Conservation (phyloP, 805 yeast species). For the Candida boidinii region DNA sequence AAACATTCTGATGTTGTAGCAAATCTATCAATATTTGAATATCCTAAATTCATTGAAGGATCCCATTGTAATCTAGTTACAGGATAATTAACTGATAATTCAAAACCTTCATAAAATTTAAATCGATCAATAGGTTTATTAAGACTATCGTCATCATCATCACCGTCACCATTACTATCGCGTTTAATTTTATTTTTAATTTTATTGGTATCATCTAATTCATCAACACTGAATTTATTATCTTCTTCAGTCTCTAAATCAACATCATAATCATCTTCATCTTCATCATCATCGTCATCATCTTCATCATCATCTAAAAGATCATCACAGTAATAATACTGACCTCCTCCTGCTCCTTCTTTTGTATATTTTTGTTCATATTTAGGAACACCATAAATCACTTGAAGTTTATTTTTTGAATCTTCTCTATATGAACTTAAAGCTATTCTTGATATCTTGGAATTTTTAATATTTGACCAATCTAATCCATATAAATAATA, state of each 20-base stretch:
- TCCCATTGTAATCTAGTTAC: slow-evolving; percentile 73
- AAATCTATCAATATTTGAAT: slow-evolving; percentile 31
- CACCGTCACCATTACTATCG: too few species aligned
- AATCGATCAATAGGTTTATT: slow-evolving; percentile 26
- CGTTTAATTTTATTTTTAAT: too few species aligned
- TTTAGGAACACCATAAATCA: slow-evolving; percentile 29
- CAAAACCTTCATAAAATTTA: slow-evolving; percentile 41
- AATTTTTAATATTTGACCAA: slow-evolving; percentile 33
- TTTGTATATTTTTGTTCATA: too few species aligned
- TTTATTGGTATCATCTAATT: too few species aligned
- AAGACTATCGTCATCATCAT: too few species aligned
- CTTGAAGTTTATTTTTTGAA: slow-evolving; percentile 53
- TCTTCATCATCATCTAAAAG: slow-evolving; percentile 16
- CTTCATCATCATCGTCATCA: slow-evolving; percentile 9
- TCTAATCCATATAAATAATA: slow-evolving; percentile 45
- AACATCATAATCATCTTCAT: too few species aligned
- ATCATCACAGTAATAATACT: slow-evolving; percentile 12
- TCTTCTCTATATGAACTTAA: slow-evolving; percentile 80
- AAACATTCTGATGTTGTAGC: slow-evolving; percentile 70
- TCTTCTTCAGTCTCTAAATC: slow-evolving; percentile 7
- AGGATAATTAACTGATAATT: slow-evolving; percentile 53
- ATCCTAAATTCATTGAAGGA: slow-evolving; percentile 29
- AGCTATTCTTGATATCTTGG: slow-evolving; percentile 43
- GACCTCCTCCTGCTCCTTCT: too few species aligned
- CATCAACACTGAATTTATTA: too few species aligned